A percentile compares a stretch with the other conserved stretches of the same genome.
phyloP scores from a whole-genome alignment of 176 grass and related monocot species.

The Triticum urartu region DNA sequence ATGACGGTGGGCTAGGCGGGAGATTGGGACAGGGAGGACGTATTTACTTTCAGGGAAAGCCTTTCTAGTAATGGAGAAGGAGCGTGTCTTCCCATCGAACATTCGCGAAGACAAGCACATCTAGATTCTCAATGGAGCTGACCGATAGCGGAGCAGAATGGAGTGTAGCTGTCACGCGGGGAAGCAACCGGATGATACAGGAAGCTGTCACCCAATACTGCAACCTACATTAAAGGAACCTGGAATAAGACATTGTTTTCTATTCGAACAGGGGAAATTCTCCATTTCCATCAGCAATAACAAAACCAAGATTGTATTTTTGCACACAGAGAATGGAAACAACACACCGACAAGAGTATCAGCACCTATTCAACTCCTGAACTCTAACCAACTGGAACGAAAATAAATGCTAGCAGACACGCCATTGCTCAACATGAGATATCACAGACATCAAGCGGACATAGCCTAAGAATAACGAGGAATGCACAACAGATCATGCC shows the following conservation, averaged over 20 bases:
- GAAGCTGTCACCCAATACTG: neutral
- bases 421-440: neutral
- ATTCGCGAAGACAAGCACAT: conserved; percentile 12
- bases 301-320: neutral
- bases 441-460: neutral
- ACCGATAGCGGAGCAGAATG: neutral
- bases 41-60: neutral
- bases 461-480: neutral
- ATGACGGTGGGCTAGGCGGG: conserved; percentile 38
- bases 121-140: neutral
- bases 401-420: neutral
- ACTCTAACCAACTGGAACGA: neutral
- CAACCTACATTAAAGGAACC: conserved; percentile 49
- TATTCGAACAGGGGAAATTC: neutral
- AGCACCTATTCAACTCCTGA: neutral
- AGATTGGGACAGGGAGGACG: conserved; percentile 28
- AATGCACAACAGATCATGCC: neutral
- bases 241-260: conserved; percentile 11
- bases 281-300: neutral
- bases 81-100: neutral
- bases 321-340: neutral
- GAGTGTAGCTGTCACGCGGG: neutral
- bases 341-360: neutral
- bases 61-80: conserved; percentile 15
- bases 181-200: neutral